Conservation (phyloP, 2,329 filamentous ascomycete species). For the Ascochyta rabiei region DNA sequence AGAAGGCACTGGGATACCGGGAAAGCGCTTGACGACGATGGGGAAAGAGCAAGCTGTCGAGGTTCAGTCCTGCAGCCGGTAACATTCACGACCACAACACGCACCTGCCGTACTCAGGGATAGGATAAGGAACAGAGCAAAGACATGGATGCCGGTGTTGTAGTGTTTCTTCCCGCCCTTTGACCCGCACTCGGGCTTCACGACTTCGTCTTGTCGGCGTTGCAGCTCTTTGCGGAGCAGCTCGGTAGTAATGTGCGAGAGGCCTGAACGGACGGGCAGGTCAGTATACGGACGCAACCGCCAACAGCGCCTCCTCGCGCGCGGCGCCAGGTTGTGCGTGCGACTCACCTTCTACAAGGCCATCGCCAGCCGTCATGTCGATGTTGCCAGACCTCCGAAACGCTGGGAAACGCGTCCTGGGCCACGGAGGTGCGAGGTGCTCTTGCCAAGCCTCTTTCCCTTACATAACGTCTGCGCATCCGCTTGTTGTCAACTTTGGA, state of each 20-base stretch:
- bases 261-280: slow-evolving; percentile 24
- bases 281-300: slow-evolving; percentile 20
- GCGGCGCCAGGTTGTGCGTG: neutral
- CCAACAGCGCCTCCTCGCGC: neutral
- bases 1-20: slow-evolving; percentile 46
- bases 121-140: slow-evolving; percentile 64
- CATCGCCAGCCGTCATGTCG: slow-evolving; percentile 26
- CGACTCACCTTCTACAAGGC: slow-evolving; percentile 27
- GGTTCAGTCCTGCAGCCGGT: slow-evolving; percentile 19
- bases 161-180: slow-evolving; percentile 55
- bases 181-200: slow-evolving; percentile 60
- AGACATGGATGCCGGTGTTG: slow-evolving; percentile 62
- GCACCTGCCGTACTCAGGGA: slow-evolving; percentile 59
- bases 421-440: slow-evolving; percentile 16
- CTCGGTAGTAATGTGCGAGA: slow-evolving; percentile 47
- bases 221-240: slow-evolving; percentile 57
- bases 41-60: slow-evolving; percentile 49
- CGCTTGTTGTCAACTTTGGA: slow-evolving; percentile 2
- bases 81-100: slow-evolving; percentile 15
- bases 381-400: slow-evolving; percentile 16
- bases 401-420: slow-evolving; percentile 12
- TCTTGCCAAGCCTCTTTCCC: slow-evolving; percentile 23
- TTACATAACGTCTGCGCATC: slow-evolving; percentile 16
- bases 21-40: slow-evolving; percentile 49
- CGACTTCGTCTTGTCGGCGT: slow-evolving; percentile 51